phyloP scores from a whole-genome alignment of 805 yeast genomes.

The Nakazawaea holstii region DNA sequence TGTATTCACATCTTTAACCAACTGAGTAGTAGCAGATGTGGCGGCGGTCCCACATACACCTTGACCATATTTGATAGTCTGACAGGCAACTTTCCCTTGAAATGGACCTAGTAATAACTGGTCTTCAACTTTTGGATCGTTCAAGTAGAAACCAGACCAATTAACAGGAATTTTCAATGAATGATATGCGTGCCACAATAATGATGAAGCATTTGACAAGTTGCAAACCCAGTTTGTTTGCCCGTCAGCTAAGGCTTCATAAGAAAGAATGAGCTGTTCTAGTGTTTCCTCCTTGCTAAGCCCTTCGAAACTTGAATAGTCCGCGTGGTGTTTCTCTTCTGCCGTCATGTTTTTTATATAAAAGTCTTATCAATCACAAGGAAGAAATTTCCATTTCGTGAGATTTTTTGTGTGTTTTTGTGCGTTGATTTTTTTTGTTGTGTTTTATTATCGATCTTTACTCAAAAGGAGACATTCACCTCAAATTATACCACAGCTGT shows the following conservation, averaged over 20 bases:
- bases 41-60: conserved; percentile 97
- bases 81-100: conserved; percentile 97
- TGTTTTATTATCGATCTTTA: neutral
- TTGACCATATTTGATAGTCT: conserved; percentile 63
- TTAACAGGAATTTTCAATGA: conserved; percentile 55
- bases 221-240: conserved; percentile 87
- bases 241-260: conserved; percentile 56
- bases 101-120: conserved; percentile 83
- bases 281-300: conserved; percentile 47
- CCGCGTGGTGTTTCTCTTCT: conserved; percentile 59
- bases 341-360: neutral
- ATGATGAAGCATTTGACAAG: conserved; percentile 77
- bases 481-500: neutral
- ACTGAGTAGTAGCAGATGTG: conserved; percentile 46
- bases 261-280: conserved; percentile 52
- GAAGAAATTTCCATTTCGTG: too few species aligned
- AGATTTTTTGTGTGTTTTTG: neutral
- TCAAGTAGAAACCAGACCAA: conserved; percentile 91
- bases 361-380: neutral
- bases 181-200: conserved; percentile 84
- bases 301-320: conserved; percentile 49
- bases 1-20: conserved; percentile 70
- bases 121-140: conserved; percentile 28
- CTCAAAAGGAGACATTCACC: neutral
- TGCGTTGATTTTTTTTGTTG: neutral